Evolutionary conservation across 2,329 filamentous ascomycete species (phyloP).

Genomic region (Pseudocercospora macadamiae): DNA sequence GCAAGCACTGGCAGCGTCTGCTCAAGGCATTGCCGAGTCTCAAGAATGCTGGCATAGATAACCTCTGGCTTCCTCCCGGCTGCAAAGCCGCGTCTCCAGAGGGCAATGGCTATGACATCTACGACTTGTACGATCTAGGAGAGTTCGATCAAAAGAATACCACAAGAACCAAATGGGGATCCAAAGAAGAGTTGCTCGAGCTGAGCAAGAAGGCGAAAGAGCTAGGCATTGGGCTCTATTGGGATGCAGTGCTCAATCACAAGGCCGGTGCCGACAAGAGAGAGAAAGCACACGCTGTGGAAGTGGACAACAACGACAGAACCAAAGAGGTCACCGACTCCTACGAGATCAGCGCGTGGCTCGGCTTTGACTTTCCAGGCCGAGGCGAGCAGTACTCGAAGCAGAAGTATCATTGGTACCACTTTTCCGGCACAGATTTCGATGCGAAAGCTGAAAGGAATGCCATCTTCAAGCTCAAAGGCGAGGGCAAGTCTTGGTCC

Average conservation of each 20-base stretch:
- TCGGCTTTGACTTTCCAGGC: slow-evolving; percentile 66
- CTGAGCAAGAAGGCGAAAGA: slow-evolving; percentile 56
- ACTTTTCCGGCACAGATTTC: slow-evolving; percentile 69
- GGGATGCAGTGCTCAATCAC: slow-evolving; percentile 73
- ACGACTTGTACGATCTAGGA: slow-evolving; percentile 61
- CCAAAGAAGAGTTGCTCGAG: slow-evolving; percentile 61
- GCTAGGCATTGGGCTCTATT: slow-evolving; percentile 61
- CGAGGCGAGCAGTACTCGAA: slow-evolving; percentile 62
- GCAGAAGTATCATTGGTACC: slow-evolving; percentile 66
- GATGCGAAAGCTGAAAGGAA: slow-evolving; percentile 59
- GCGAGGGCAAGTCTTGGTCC: slow-evolving; percentile 62
- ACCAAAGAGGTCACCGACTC: slow-evolving; percentile 22
- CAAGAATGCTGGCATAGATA: slow-evolving; percentile 62
- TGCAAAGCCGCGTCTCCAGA: slow-evolving; percentile 63
- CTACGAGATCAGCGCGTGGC: slow-evolving; percentile 65
- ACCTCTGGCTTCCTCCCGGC: slow-evolving; percentile 69
- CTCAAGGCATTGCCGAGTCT: slow-evolving; percentile 56
- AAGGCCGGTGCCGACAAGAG: slow-evolving; percentile 68
- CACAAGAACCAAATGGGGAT: slow-evolving; percentile 68
- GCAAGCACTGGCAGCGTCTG: slow-evolving; percentile 65
- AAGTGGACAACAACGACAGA: slow-evolving; percentile 55
- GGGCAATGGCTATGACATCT: slow-evolving; percentile 64
- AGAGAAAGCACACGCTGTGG: slow-evolving; percentile 63
- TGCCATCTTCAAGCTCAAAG: slow-evolving; percentile 63
- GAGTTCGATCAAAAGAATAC: slow-evolving; percentile 71